phyloP scores from a whole-genome alignment of 2,329 filamentous ascomycete species.

The Geosmithia morbida region DNA sequence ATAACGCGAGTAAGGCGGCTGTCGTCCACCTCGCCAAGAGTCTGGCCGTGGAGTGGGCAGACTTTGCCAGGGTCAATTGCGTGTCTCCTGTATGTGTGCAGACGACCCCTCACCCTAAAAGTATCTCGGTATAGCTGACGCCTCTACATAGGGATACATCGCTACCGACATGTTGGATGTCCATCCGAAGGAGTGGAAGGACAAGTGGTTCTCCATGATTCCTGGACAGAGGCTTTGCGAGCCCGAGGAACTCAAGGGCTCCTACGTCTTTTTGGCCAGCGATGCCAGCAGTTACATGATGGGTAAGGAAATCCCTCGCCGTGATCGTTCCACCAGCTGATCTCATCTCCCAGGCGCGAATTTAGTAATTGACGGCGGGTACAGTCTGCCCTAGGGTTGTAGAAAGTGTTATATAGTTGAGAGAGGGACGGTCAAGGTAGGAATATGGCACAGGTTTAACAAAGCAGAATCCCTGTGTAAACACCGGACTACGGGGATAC shows the following conservation, averaged over 20 bases:
- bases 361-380: too few species aligned
- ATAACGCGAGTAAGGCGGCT: slow-evolving; percentile 59
- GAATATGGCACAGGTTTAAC: too few species aligned
- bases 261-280: slow-evolving; percentile 39
- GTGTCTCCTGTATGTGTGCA: slow-evolving; percentile 1
- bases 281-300: slow-evolving; percentile 32
- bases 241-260: slow-evolving; percentile 35
- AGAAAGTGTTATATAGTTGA: too few species aligned
- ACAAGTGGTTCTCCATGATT: slow-evolving; percentile 24
- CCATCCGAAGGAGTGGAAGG: slow-evolving; percentile 17
- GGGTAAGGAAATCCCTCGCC: slow-evolving; percentile 20
- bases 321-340: too few species aligned
- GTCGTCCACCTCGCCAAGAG: slow-evolving; percentile 44
- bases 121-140: background rate
- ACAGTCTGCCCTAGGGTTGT: too few species aligned
- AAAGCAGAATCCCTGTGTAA: too few species aligned
- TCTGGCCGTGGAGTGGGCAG: slow-evolving; percentile 59
- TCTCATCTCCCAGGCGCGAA: too few species aligned
- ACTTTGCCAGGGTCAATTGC: slow-evolving; percentile 2
- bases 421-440: too few species aligned
- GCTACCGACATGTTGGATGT: slow-evolving; percentile 19
- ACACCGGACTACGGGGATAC: too few species aligned
- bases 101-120: background rate
- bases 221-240: slow-evolving; percentile 33
- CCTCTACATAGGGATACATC: slow-evolving; percentile 6